Conservation (phyloP, 2,329 filamentous ascomycete genomes). For the Botrytis fragariae region DNA sequence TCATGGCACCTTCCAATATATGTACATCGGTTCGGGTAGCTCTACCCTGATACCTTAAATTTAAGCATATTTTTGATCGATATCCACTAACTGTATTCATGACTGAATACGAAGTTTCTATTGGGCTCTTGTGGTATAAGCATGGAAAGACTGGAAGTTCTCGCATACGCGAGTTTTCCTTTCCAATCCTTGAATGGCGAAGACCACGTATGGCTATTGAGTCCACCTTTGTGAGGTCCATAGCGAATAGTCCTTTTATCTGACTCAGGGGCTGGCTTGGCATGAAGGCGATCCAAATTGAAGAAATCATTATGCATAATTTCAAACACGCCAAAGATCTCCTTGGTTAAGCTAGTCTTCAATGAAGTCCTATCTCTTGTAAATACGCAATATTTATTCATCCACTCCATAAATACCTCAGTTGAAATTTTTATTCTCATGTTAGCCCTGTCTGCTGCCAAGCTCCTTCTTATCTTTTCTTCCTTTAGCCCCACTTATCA, state of each 20-base stretch:
- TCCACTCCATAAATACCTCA: background rate
- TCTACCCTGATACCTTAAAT: background rate
- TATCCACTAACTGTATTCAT: background rate
- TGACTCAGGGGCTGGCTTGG: background rate
- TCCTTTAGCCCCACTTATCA: background rate
- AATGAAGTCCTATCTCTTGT: background rate
- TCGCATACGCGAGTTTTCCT: background rate
- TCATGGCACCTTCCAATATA: background rate
- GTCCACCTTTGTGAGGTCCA: background rate
- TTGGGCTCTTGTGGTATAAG: background rate
- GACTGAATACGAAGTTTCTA: background rate
- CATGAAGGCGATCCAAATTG: background rate
- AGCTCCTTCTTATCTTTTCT: background rate
- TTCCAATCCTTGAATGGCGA: background rate
- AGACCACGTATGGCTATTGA: background rate
- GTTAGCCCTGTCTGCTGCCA: background rate
- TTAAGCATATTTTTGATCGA: background rate
- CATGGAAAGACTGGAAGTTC: background rate
- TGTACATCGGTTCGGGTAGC: background rate
- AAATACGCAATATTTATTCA: background rate
- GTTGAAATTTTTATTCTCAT: background rate
- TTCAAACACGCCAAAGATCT: background rate
- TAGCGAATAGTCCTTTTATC: background rate
- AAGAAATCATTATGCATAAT: background rate
- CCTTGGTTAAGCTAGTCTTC: background rate